A percentile compares a stretch with the other conserved stretches of the same genome.
Conservation (phyloP, 352 stramenopile genomes). For the Globisporangium cylindrosporum region DNA sequence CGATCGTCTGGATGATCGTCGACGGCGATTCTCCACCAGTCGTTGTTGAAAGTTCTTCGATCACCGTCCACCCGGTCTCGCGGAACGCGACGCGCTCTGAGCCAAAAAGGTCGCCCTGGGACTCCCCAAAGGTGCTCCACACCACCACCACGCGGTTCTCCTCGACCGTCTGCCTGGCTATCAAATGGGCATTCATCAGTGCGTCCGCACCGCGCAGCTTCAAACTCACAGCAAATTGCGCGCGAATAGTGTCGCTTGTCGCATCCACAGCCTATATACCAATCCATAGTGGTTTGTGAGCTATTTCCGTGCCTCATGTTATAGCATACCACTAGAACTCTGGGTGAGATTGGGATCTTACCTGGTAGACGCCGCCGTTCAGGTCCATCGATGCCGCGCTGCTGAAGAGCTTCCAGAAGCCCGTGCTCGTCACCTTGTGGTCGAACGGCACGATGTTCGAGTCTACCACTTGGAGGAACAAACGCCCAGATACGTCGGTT, state of each 20-base stretch:
- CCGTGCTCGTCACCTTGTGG: neutral
- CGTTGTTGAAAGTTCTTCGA: neutral
- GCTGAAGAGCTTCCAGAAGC: conserved; percentile 7
- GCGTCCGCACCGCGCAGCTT: neutral
- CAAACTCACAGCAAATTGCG: conserved; percentile 2
- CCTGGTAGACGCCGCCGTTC: conserved; percentile 4
- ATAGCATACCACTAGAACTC: neutral
- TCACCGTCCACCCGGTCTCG: conserved; percentile 7
- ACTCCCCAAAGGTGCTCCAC: neutral
- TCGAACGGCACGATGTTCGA: conserved; percentile 8
- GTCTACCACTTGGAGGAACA: conserved; percentile 5
- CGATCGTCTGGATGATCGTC: neutral
- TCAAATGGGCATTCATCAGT: neutral
- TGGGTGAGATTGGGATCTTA: neutral
- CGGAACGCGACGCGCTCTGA: neutral
- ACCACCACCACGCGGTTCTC: conserved; percentile 9
- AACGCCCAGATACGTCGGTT: neutral
- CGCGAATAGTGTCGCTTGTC: conserved; percentile 3
- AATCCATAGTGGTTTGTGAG: neutral
- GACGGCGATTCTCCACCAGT: neutral
- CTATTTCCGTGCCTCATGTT: neutral
- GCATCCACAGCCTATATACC: neutral
- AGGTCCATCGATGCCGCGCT: neutral
- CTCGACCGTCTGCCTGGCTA: neutral
- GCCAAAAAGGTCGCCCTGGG: neutral